A percentile compares a stretch with the other conserved stretches of the same genome.
phyloP scores from a whole-genome alignment of 257 asterid species.

The Knoxia roxburghii region DNA sequence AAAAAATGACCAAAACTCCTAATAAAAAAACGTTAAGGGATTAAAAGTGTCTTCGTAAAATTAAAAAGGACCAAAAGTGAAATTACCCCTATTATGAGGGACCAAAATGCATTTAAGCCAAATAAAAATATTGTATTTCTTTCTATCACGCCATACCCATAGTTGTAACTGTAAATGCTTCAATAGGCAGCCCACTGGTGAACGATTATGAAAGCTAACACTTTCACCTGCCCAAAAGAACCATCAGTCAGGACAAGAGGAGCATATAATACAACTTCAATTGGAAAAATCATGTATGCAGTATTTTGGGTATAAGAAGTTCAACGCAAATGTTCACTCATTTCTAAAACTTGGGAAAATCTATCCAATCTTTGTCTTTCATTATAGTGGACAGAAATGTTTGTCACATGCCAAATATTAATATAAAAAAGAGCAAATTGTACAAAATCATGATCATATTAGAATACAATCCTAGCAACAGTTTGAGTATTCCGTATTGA shows the following conservation, averaged over 20 bases:
- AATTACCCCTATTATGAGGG: too few species aligned
- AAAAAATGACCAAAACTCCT: too few species aligned
- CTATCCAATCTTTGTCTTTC: not conserved
- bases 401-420: not conserved
- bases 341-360: not conserved
- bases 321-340: not conserved
- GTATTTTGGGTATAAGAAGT: not conserved
- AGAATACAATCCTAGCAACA: too few species aligned
- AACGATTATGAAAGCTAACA: not conserved
- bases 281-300: not conserved
- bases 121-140: not conserved
- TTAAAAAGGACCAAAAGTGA: too few species aligned
- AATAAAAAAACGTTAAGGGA: too few species aligned
- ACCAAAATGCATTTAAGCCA: too few species aligned
- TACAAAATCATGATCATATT: not conserved
- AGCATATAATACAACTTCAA: not conserved
- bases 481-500: too few species aligned
- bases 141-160: not conserved
- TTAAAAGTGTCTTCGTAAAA: too few species aligned
- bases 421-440: not conserved
- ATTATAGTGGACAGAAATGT: not conserved
- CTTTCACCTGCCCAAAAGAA: slow-evolving; percentile 5
- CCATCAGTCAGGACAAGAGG: not conserved
- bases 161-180: not conserved
- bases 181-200: not conserved